Percentiles rank a stretch among this genome's conserved stretches.
These are phyloP conservation scores for Cryptosporidium canis DNA, from an alignment of 169 alveolate species.

Conservation along the genomic window DNA sequence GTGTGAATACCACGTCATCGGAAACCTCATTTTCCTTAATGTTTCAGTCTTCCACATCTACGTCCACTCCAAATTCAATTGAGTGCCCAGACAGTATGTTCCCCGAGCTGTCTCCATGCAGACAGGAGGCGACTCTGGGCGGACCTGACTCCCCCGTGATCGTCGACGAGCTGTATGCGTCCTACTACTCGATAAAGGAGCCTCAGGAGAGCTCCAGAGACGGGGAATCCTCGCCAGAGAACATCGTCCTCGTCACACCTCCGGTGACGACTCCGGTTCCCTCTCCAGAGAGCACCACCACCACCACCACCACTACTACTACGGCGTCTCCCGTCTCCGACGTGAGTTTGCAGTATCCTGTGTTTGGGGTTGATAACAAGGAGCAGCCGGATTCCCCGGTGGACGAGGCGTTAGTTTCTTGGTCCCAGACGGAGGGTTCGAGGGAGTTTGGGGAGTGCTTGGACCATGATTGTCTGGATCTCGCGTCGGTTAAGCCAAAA, in stretches of 20 bases:
- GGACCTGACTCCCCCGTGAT: not conserved
- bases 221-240: not conserved
- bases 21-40: not conserved
- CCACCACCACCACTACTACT: conserved; percentile 5
- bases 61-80: not conserved
- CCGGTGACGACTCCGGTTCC: not conserved
- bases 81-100: not conserved
- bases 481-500: not conserved
- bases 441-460: not conserved
- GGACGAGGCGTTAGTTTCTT: not conserved
- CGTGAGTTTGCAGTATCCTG: no score
- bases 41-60: not conserved
- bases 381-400: not conserved
- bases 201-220: not conserved
- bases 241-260: not conserved
- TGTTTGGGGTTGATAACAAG: not conserved
- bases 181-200: not conserved
- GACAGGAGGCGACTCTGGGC: not conserved
- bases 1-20: not conserved
- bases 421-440: not conserved
- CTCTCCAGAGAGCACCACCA: not conserved
- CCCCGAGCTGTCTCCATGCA: not conserved
- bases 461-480: conserved; percentile 44
- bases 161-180: not conserved
- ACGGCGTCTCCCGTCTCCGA: not conserved